These are phyloP conservation scores for Solanum peruvianum DNA, from an alignment of 257 asterid genomes.

Conservation along the genomic window DNA sequence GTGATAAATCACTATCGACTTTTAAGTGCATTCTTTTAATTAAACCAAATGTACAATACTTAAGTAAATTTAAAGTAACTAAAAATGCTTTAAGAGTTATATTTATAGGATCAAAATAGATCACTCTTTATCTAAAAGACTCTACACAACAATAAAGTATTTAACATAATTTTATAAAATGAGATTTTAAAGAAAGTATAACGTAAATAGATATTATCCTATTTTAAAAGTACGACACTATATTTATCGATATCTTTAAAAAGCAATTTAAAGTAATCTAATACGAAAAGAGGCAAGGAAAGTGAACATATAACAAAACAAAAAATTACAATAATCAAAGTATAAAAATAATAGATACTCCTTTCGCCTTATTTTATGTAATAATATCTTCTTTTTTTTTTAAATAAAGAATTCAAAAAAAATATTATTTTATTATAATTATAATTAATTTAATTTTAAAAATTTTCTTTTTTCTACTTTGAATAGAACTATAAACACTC, in stretches of 20 bases:
- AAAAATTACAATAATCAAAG: too few species aligned
- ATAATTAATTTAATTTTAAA: too few species aligned
- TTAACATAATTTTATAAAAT: too few species aligned
- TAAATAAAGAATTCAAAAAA: accelerated
- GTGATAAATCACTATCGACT: background rate
- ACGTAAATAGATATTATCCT: too few species aligned
- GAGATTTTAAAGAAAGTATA: background rate
- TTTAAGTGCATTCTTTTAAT: background rate
- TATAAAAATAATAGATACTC: background rate
- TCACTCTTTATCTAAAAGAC: background rate
- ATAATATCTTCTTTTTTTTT: too few species aligned
- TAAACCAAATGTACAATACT: background rate
- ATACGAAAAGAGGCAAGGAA: too few species aligned
- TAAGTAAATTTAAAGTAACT: background rate
- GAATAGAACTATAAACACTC: background rate
- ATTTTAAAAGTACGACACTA: too few species aligned
- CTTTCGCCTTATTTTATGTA: accelerated
- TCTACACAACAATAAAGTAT: too few species aligned
- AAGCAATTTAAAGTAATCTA: too few species aligned
- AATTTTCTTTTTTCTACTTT: too few species aligned
- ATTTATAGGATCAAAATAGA: background rate
- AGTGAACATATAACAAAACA: background rate
- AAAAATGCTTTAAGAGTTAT: background rate
- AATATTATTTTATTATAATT: too few species aligned
- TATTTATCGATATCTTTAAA: too few species aligned